Percentiles rank a stretch among this genome's conserved stretches.
Conservation (phyloP, 2,329 filamentous ascomycete species). For the Aspergillus texensis region DNA sequence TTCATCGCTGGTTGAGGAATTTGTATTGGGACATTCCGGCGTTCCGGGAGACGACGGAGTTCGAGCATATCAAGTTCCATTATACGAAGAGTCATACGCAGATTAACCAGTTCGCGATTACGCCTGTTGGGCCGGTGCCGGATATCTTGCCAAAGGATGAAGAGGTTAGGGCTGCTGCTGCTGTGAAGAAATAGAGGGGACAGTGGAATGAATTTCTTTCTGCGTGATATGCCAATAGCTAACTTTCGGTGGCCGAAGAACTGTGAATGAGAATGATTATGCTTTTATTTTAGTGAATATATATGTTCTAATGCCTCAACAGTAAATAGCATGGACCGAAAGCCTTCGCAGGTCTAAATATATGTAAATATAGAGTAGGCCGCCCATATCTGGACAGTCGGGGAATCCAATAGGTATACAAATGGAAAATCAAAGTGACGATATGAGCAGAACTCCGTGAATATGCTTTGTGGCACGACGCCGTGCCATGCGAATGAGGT, state of each 20-base stretch:
- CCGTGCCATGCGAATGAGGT: slow-evolving; percentile 36
- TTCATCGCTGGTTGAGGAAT: slow-evolving; percentile 80
- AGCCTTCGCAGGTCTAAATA: slow-evolving; percentile 15
- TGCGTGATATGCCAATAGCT: not conserved
- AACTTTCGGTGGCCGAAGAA: not conserved
- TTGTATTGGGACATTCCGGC: slow-evolving; percentile 82
- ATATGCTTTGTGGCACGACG: slow-evolving; percentile 33
- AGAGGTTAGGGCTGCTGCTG: slow-evolving; percentile 61
- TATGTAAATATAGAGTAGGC: slow-evolving; percentile 7
- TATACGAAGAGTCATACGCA: slow-evolving; percentile 68
- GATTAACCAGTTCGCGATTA: slow-evolving; percentile 71
- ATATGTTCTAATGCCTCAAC: slow-evolving; percentile 1
- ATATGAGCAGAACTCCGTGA: slow-evolving; percentile 25
- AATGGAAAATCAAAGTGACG: slow-evolving; percentile 18
- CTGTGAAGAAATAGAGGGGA: slow-evolving; percentile 4
- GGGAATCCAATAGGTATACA: slow-evolving; percentile 19
- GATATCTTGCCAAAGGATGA: slow-evolving; percentile 77
- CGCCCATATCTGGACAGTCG: not conserved
- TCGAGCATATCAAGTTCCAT: slow-evolving; percentile 90
- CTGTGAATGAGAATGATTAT: not conserved
- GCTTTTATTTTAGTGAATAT: not conserved
- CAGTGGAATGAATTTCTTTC: not conserved
- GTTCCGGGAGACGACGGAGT: slow-evolving; percentile 82
- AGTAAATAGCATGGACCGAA: slow-evolving; percentile 8
- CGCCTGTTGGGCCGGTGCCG: slow-evolving; percentile 80